Evolutionary conservation across 2,329 filamentous ascomycete genomes (phyloP), one percentile per base, ranked within the genome.

Genomic region (Penicillium brevicompactum): DNA sequence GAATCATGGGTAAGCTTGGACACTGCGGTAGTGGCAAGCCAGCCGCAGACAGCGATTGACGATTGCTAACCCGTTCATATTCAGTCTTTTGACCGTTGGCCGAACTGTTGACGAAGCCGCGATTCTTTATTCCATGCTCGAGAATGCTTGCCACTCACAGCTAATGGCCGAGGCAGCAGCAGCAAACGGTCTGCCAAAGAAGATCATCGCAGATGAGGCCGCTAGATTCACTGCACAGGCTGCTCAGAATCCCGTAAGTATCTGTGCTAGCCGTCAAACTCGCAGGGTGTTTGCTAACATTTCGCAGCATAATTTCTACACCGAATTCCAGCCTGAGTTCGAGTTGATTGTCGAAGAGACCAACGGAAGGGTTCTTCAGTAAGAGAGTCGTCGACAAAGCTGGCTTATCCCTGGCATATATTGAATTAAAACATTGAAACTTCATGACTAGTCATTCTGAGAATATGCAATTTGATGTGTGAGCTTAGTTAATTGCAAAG

Each of bases 131-230:
- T 69, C 67, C 32, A 75, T 73, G 53, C 64, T 77, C n/a, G 75
- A 77, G 34, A 67, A 76, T 46, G 72, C 74, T 42, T 76, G 74
- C 41, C 73, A 74, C 41, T 71, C 73, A 2, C 75, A 77, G 57
- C 61, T 77, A 34, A 59, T 76, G 60, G 75, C 72, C 3, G 74
- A 77, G 46, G 74, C 74, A 5, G 74, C 72, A 8, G 73, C 72
- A 24, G 73, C 74, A 4, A 76, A 74, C 53, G 71, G 72, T 0
- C 56, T 74, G 1, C 62, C 68, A 1, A 74, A 74, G 61, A 69
- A 61, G 56, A 66, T 74, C 27, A 74, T 74, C 32, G 51, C 55
- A 2, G 56, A 71, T 41, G 61, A 73, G 14, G 70, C 71, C 16
- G 72, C 72, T 4, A 53, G 70, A 42, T 74, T 68, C 53, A 74